These are phyloP conservation scores for Danielia oregonensis DNA, from an alignment of 805 yeast genomes.

Conservation along the genomic window DNA sequence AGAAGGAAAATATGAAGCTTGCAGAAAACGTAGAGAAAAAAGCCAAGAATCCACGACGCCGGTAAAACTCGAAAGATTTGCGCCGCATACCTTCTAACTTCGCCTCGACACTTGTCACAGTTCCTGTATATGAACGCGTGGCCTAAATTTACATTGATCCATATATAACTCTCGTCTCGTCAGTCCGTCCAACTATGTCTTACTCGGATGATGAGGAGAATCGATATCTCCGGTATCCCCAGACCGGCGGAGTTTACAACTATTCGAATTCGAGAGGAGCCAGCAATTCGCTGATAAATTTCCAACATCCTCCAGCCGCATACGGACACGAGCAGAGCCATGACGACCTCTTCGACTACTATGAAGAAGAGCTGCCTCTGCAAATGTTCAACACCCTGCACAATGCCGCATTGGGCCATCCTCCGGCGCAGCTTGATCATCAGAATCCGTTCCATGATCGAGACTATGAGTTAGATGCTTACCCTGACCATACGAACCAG, in stretches of 20 bases:
- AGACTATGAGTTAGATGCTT: slow-evolving; percentile 23
- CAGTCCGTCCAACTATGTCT: too few relatives aligned
- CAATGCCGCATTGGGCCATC: slow-evolving; percentile 1
- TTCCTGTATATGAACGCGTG: too few relatives aligned
- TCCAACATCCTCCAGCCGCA: slow-evolving; percentile 11
- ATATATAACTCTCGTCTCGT: too few relatives aligned
- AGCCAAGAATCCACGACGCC: too few relatives aligned
- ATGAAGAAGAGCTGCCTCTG: slow-evolving; percentile 13
- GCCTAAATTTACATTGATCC: too few relatives aligned
- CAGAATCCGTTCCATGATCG: slow-evolving; percentile 13
- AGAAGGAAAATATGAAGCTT: too few relatives aligned
- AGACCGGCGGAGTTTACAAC: slow-evolving; percentile 12
- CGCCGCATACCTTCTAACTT: too few relatives aligned
- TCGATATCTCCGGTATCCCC: slow-evolving; percentile 7
- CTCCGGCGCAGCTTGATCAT: slow-evolving; percentile 6
- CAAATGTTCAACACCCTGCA: slow-evolving; percentile 12
- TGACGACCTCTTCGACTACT: slow-evolving; percentile 13
- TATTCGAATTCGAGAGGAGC: slow-evolving; percentile 7
- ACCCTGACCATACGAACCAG: slow-evolving; percentile 9
- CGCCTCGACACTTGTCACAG: too few relatives aligned
- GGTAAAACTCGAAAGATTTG: too few relatives aligned
- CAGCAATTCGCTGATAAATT: slow-evolving; percentile 13
- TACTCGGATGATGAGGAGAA: slow-evolving; percentile 1
- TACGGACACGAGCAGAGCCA: slow-evolving; percentile 3
- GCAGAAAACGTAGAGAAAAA: too few relatives aligned